Percentiles rank a stretch among this genome's conserved stretches.
These are phyloP conservation scores for Dichotomopilus funicola DNA, from an alignment of 2,329 filamentous ascomycete genomes.

Conservation along the genomic window DNA sequence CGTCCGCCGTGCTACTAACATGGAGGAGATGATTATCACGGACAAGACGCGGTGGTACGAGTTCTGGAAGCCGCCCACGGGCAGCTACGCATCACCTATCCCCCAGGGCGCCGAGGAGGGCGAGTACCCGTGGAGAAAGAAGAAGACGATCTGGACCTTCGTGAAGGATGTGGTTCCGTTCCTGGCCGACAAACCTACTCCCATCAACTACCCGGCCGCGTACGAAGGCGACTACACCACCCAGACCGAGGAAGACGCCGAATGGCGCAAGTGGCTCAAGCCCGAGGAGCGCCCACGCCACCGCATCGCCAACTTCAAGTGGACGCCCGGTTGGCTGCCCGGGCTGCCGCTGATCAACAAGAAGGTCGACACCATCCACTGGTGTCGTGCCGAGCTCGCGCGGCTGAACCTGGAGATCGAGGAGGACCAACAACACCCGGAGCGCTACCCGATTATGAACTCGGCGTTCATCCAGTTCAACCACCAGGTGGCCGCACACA, in stretches of 20 bases:
- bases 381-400: slow-evolving; percentile 80
- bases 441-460: slow-evolving; percentile 86
- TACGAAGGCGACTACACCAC: slow-evolving; percentile 55
- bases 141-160: slow-evolving; percentile 45
- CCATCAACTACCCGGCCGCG: slow-evolving; percentile 54
- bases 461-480: slow-evolving; percentile 99
- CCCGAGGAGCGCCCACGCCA: slow-evolving; percentile 80
- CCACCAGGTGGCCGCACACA: slow-evolving; percentile 92
- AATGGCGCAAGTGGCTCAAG: slow-evolving; percentile 79
- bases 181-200: slow-evolving; percentile 37
- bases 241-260: slow-evolving; percentile 55
- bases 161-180: slow-evolving; percentile 47
- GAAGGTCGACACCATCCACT: slow-evolving; percentile 93
- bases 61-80: slow-evolving; percentile 58
- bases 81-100: slow-evolving; percentile 54
- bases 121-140: slow-evolving; percentile 37
- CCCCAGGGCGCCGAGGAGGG: slow-evolving; percentile 48
- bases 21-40: slow-evolving; percentile 43
- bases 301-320: slow-evolving; percentile 57
- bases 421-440: slow-evolving; percentile 75
- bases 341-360: slow-evolving; percentile 72
- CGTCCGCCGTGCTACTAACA: slow-evolving; percentile 43
- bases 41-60: slow-evolving; percentile 50
- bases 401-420: slow-evolving; percentile 89
- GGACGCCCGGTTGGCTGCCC: slow-evolving; percentile 62